phyloP scores from a whole-genome alignment of 176 grass and related monocot species.

The Aechmea fasciata region DNA sequence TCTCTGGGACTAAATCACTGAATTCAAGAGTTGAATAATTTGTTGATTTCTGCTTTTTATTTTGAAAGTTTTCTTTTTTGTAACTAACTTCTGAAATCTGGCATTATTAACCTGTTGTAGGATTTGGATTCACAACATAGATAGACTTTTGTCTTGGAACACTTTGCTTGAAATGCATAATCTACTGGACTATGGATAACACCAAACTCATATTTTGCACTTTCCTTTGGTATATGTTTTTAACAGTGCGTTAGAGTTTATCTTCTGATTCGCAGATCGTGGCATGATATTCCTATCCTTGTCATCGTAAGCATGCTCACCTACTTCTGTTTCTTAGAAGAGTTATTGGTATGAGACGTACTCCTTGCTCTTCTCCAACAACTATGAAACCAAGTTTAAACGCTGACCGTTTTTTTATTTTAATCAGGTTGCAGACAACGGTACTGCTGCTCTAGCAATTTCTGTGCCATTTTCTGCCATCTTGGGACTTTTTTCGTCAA shows the following conservation, averaged over 20 bases:
- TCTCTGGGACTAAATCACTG: too few species aligned
- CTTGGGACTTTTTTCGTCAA: conserved; percentile 65
- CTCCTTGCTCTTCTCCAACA: not conserved
- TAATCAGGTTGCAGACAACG: conserved; percentile 36
- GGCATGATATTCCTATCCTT: conserved; percentile 71
- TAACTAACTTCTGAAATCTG: too few species aligned
- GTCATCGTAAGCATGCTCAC: conserved; percentile 68
- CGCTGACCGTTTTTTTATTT: not conserved
- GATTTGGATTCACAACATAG: too few species aligned
- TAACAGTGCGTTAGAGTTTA: not conserved
- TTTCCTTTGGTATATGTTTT: not conserved
- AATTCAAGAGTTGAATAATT: too few species aligned
- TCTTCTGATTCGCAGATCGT: conserved; percentile 36
- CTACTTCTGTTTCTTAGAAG: conserved; percentile 94
- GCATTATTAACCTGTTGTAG: too few species aligned
- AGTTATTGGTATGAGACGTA: conserved; percentile 55
- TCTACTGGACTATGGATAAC: not conserved
- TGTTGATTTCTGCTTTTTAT: too few species aligned
- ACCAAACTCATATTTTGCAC: not conserved
- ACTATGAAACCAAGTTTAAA: not conserved
- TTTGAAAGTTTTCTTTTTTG: too few species aligned
- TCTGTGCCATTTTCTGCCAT: conserved; percentile 83
- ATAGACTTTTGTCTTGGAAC: too few species aligned
- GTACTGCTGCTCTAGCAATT: conserved; percentile 69
- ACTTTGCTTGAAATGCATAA: too few species aligned